Evolutionary conservation across 306 rosid genomes (phyloP), one percentile per base, ranked within the genome.

Genomic region (Castanospermum australe): DNA sequence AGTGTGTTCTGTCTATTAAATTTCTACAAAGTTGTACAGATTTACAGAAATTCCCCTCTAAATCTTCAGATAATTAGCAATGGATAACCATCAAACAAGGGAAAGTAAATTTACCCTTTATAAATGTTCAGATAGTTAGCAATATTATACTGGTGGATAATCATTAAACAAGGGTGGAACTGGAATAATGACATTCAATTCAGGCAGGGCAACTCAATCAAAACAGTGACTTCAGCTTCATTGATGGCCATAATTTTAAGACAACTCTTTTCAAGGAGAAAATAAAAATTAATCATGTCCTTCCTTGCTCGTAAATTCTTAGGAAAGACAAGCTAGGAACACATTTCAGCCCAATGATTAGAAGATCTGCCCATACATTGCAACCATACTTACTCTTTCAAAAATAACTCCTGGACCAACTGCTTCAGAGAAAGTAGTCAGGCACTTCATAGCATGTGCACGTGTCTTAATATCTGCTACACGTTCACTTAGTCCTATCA

Each of bases 401-500:
- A 96, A 92, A 71, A 96, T 66, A 86, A 96, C 93, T 33, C 98
- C 99, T n/a, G 98, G 99, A 73, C 97, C 97, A 71, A 90, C 89
- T 55, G 99, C 99, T 89, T 96, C 99, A 76, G 81, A 90, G 41
- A 96, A 89, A 45, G 90, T 70, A 80, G 97, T 90, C 35, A 96
- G 98, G 89, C 99, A 96, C 84, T 96, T 96, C 92, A 89, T 93
- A 54, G 97, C 97, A 85, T 85, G 90, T 50, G 83, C 87, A 44
- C 98, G 96, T 41, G 99, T 96, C 92, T 96, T 96, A 64, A 96
- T 93, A 92, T 96, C 99, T 48, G 99, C 99, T 22, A 96, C 99
- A 32, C 99, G 93, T 81, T 96, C 99, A 64, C 97, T 88, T 79
- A 93, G 83, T 71, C 99, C 99, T 96, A 80, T 75, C 66, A 82